Evolutionary conservation across 1,284 basidiomycete genomes (phyloP).

Genomic region (Ceratobasidium sp.): DNA sequence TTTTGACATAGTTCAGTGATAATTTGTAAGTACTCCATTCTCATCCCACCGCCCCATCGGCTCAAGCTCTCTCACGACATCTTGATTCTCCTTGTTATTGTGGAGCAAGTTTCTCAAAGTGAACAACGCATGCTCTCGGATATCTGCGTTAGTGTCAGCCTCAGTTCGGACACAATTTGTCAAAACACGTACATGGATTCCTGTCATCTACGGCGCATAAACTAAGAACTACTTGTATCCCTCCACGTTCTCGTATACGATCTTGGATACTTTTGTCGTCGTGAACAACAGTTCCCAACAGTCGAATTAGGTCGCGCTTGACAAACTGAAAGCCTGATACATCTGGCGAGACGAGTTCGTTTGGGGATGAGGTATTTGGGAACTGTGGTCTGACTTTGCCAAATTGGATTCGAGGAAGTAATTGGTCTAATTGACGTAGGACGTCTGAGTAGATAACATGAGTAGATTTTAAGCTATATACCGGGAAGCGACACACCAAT

Average conservation of each 20-base stretch:
- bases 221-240: conserved; percentile 84
- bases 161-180: too few species aligned
- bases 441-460: too few species aligned
- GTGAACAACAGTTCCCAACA: conserved; percentile 81
- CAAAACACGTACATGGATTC: conserved; percentile 83
- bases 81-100: conserved; percentile 83
- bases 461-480: too few species aligned
- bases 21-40: conserved; percentile 63
- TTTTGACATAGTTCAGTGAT: not conserved
- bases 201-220: conserved; percentile 90
- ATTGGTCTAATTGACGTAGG: conserved; percentile 75
- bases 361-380: not conserved
- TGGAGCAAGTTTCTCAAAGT: conserved; percentile 83
- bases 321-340: conserved; percentile 79
- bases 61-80: conserved; percentile 78
- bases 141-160: conserved; percentile 67
- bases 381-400: conserved; percentile 63
- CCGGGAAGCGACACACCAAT: conserved; percentile 71
- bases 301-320: conserved; percentile 85
- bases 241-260: conserved; percentile 74
- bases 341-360: conserved; percentile 53
- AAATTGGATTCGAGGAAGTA: conserved; percentile 84
- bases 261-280: conserved; percentile 77
- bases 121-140: conserved; percentile 91
- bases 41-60: conserved; percentile 72